Evolutionary conservation across 176 grass and related monocot species (phyloP).

Genomic region (Avena eriantha): DNA sequence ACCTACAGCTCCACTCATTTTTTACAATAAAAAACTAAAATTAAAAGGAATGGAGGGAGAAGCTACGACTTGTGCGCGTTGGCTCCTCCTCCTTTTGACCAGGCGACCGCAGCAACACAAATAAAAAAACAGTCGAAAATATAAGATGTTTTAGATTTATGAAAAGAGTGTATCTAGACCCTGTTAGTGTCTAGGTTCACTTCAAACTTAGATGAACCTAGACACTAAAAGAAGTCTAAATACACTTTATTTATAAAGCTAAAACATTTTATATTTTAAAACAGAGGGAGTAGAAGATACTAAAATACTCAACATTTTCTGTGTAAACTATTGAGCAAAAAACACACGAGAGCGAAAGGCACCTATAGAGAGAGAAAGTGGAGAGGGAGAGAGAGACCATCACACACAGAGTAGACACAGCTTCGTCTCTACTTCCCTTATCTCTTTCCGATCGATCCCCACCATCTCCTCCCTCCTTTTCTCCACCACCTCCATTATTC

Average conservation of each 20-base stretch:
- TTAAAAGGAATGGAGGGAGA: slow-evolving; percentile 26
- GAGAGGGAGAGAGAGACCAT: slow-evolving; percentile 31
- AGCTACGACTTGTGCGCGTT: slow-evolving; percentile 54
- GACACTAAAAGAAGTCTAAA: too few relatives aligned
- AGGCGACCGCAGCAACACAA: slow-evolving; percentile 32
- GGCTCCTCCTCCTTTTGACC: slow-evolving; percentile 64
- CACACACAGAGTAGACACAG: not conserved
- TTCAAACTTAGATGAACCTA: too few relatives aligned
- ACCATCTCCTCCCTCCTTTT: not conserved
- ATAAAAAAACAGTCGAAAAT: not conserved
- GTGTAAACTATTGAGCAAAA: not conserved
- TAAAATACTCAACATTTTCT: not conserved
- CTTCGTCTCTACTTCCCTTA: slow-evolving; percentile 63
- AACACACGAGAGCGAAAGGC: slow-evolving; percentile 26
- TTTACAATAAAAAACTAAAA: too few relatives aligned
- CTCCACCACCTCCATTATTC: slow-evolving; percentile 57
- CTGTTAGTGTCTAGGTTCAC: too few relatives aligned
- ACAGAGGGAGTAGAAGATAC: not conserved
- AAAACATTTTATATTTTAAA: too few relatives aligned
- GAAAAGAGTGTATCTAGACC: too few relatives aligned
- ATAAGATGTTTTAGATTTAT: too few relatives aligned
- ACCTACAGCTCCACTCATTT: not conserved
- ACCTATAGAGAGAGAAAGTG: slow-evolving; percentile 37
- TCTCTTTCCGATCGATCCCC: slow-evolving; percentile 45
- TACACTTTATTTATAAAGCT: too few relatives aligned